Evolutionary conservation across 441 rosid genomes (phyloP).

Genomic region (Adansonia rubrostipa): DNA sequence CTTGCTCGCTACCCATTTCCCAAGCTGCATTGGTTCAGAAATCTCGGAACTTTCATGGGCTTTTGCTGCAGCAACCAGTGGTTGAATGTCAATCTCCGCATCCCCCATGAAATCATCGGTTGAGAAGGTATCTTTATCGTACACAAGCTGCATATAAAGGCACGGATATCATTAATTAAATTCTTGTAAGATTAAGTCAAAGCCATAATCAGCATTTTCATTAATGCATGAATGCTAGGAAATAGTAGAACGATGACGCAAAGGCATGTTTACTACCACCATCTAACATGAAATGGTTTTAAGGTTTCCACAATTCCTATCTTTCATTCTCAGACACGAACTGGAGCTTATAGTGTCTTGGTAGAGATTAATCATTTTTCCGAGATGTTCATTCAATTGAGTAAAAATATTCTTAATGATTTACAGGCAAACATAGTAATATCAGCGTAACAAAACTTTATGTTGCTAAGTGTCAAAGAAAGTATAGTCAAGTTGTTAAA

Average conservation of each 20-base stretch:
- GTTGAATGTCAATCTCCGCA: constrained; percentile 93
- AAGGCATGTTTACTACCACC: neutral
- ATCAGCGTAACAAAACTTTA: neutral
- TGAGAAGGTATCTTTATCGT: constrained; percentile 86
- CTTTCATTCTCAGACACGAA: neutral
- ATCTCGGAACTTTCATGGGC: constrained; percentile 68
- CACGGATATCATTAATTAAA: neutral
- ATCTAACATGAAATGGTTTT: neutral
- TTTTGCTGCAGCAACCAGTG: constrained; percentile 78
- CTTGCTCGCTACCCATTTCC: constrained; percentile 76
- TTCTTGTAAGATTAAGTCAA: neutral
- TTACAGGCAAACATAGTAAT: neutral
- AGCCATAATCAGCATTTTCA: neutral
- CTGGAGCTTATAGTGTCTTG: neutral
- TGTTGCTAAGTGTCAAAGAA: neutral
- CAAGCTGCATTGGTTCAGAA: constrained; percentile 65
- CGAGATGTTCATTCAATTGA: neutral
- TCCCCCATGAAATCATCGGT: constrained; percentile 98
- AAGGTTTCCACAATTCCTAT: neutral
- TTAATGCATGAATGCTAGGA: neutral
- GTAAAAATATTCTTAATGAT: neutral
- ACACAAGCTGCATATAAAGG: constrained; percentile 65
- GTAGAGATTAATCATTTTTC: neutral
- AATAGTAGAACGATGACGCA: neutral
- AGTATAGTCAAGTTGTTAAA: neutral